A percentile compares a stretch with the other conserved stretches of the same genome.
phyloP scores from a whole-genome alignment of 129 eudicot species.

The Artemisia argyi region DNA sequence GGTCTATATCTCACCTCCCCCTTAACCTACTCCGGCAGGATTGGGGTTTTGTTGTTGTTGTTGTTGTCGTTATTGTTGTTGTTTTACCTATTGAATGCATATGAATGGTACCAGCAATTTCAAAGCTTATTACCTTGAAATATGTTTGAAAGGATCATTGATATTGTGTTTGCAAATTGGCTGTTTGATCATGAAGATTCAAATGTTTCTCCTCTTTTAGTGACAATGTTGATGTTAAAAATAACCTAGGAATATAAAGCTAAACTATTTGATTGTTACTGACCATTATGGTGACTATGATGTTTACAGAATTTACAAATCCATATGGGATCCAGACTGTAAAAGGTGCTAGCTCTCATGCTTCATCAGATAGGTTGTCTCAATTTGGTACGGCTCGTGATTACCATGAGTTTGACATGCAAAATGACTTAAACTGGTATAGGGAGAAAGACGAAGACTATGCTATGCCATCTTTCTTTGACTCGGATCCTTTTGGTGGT shows the following conservation, averaged over 20 bases:
- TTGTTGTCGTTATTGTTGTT: background rate
- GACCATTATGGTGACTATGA: slow-evolving; percentile 1
- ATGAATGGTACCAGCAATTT: slow-evolving; percentile 1
- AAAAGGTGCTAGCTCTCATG: slow-evolving; percentile 55
- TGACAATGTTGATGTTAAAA: background rate
- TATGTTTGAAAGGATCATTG: background rate
- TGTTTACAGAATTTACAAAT: slow-evolving; percentile 71
- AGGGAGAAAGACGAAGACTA: slow-evolving; percentile 78
- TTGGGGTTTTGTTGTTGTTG: background rate
- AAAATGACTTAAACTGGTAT: slow-evolving; percentile 77
- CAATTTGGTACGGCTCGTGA: slow-evolving; percentile 96
- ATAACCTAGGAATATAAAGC: background rate
- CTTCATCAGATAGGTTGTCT: slow-evolving; percentile 85
- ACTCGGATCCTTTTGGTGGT: slow-evolving; percentile 46
- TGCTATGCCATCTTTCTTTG: slow-evolving; percentile 58
- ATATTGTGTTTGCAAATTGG: slow-evolving; percentile 1
- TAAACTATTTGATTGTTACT: background rate
- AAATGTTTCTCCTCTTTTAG: background rate
- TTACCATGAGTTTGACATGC: slow-evolving; percentile 94
- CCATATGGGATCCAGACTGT: slow-evolving; percentile 64
- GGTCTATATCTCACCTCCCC: no score
- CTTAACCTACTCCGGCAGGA: no score
- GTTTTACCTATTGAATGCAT: no score
- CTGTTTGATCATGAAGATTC: slow-evolving; percentile 22
- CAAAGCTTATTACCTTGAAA: background rate